Evolutionary conservation across 2,329 filamentous ascomycete genomes (phyloP).

Genomic region (Aureobasidium sp.): DNA sequence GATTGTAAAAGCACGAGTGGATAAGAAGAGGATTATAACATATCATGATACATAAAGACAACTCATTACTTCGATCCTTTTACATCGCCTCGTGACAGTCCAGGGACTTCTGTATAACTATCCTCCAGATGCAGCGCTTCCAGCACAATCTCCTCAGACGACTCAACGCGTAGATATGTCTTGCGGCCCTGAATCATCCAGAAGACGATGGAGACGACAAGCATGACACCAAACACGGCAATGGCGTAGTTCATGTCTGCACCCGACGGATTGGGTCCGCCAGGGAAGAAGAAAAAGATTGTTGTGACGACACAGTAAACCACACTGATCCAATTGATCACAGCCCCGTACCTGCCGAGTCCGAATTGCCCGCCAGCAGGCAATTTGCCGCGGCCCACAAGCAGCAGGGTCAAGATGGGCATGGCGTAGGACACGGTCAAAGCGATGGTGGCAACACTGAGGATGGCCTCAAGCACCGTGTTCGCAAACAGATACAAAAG

Average conservation of each 20-base stretch:
- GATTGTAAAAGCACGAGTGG: background rate
- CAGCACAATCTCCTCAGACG: background rate
- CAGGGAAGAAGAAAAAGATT: slow-evolving; percentile 51
- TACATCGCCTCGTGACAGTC: background rate
- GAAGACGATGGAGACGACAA: slow-evolving; percentile 44
- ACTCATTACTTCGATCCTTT: background rate
- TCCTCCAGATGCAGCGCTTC: slow-evolving; percentile 8
- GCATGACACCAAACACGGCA: slow-evolving; percentile 50
- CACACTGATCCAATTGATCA: slow-evolving; percentile 38
- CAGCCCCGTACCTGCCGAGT: slow-evolving; percentile 33
- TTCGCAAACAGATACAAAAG: slow-evolving; percentile 37
- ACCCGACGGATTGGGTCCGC: slow-evolving; percentile 37
- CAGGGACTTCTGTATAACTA: background rate
- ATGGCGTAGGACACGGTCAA: slow-evolving; percentile 39
- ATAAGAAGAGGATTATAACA: background rate
- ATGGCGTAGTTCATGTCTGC: slow-evolving; percentile 54
- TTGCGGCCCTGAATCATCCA: slow-evolving; percentile 45
- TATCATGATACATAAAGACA: background rate
- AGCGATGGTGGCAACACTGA: slow-evolving; percentile 37
- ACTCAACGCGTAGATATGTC: slow-evolving; percentile 26
- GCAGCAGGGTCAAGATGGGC: slow-evolving; percentile 31
- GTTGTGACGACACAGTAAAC: slow-evolving; percentile 48
- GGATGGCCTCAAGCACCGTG: slow-evolving; percentile 38
- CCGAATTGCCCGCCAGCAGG: slow-evolving; percentile 38
- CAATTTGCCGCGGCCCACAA: slow-evolving; percentile 47